Evolutionary conservation across 139 green algal species (phyloP).

Genomic region (Chlorokybus atmophyticus): DNA sequence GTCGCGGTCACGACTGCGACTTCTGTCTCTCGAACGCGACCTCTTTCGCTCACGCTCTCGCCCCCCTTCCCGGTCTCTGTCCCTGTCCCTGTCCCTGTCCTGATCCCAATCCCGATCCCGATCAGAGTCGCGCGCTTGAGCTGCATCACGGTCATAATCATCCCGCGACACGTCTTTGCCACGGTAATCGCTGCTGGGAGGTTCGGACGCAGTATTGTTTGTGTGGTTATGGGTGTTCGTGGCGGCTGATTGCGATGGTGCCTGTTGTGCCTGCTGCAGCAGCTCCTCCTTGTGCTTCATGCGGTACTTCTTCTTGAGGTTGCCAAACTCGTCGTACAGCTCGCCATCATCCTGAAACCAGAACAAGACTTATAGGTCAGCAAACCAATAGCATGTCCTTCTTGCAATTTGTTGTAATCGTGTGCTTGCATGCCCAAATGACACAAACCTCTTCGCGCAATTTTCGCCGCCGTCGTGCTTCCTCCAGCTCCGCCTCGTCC

Average conservation of each 20-base stretch:
- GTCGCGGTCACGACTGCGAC: too few species aligned
- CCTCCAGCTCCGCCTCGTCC: constrained; percentile 28
- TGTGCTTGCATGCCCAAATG: too few species aligned
- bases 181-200: background rate
- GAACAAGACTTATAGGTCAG: background rate
- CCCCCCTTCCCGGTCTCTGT: background rate
- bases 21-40: too few species aligned
- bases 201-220: too few species aligned
- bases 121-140: background rate
- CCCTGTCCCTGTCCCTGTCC: constrained; percentile 5
- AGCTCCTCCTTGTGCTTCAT: constrained; percentile 6
- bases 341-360: constrained; percentile 23
- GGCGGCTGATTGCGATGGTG: background rate
- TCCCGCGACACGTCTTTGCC: background rate
- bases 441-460: constrained; percentile 24
- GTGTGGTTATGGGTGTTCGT: too few species aligned
- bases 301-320: constrained; percentile 37
- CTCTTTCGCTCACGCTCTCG: constrained; percentile 1
- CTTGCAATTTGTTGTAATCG: too few species aligned
- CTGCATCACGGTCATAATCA: background rate
- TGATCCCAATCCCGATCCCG: constrained; percentile 4
- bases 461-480: constrained; percentile 19
- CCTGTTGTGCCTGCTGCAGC: constrained; percentile 5
- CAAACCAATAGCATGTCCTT: background rate
- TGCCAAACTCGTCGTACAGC: constrained; percentile 38